These are phyloP conservation scores for Dryas octopetala DNA, from an alignment of 306 rosid genomes.

Conservation along the genomic window DNA sequence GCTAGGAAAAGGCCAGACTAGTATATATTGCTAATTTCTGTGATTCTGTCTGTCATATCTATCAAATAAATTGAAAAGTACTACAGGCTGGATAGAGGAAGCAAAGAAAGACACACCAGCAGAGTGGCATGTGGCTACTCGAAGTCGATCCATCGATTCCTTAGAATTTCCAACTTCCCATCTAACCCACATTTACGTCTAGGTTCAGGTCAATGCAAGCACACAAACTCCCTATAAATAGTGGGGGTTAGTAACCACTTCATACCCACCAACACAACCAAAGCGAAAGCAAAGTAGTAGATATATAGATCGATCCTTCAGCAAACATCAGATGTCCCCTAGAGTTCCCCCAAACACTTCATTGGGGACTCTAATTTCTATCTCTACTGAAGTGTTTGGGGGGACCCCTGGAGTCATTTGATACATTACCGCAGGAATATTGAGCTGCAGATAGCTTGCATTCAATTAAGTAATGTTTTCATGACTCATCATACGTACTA, in stretches of 20 bases:
- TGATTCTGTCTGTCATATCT: background rate
- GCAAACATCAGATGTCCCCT: conserved; percentile 13
- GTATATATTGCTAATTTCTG: no score
- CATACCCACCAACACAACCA: background rate
- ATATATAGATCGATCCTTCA: no score
- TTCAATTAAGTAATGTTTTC: background rate
- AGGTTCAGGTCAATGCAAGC: conserved; percentile 27
- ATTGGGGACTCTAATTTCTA: background rate
- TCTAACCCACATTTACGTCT: conserved; percentile 35
- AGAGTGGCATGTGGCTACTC: background rate
- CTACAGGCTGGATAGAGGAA: no score
- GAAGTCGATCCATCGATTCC: background rate
- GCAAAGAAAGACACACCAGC: no score
- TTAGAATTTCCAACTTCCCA: conserved; percentile 3
- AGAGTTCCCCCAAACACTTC: conserved; percentile 28
- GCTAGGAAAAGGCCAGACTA: no score
- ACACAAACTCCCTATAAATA: conserved; percentile 10
- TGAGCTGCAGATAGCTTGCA: background rate
- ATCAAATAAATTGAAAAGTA: background rate
- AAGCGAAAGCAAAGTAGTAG: background rate
- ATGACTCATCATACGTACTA: no score
- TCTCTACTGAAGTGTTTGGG: conserved; percentile 29
- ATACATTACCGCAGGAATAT: background rate
- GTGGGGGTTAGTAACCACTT: background rate
- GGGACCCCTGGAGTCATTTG: conserved; percentile 28